Evolutionary conservation across 2,329 filamentous ascomycete species (phyloP).

Genomic region (Colletotrichum agaves): DNA sequence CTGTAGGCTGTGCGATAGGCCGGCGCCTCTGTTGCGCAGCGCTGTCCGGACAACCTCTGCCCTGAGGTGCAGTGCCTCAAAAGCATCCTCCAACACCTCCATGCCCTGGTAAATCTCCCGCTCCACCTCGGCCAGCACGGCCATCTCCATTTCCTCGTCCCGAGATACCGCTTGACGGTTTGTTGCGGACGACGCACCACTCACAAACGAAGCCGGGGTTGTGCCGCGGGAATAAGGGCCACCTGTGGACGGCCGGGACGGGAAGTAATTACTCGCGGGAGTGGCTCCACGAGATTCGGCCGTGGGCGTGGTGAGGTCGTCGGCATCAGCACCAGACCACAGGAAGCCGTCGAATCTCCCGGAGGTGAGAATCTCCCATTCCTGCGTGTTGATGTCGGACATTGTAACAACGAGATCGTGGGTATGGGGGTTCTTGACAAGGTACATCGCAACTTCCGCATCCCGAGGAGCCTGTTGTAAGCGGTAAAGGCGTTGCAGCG

Average conservation of each 20-base stretch:
- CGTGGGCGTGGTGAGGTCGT: conserved; percentile 53
- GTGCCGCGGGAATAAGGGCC: conserved; percentile 65
- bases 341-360: conserved; percentile 96
- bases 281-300: conserved; percentile 62
- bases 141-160: conserved; percentile 94
- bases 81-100: conserved; percentile 94
- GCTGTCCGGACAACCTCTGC: conserved; percentile 84
- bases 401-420: conserved; percentile 90
- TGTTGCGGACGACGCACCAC: conserved; percentile 60
- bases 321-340: conserved; percentile 87
- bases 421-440: conserved; percentile 82
- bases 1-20: conserved; percentile 73
- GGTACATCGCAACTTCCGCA: conserved; percentile 85
- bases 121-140: conserved; percentile 89
- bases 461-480: conserved; percentile 79
- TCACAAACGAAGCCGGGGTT: conserved; percentile 70
- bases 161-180: conserved; percentile 77
- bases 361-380: conserved; percentile 96
- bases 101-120: conserved; percentile 93
- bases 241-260: conserved; percentile 45
- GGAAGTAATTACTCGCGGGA: conserved; percentile 61
- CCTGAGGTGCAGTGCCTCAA: conserved; percentile 87
- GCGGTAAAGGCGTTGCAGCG: conserved; percentile 87
- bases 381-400: conserved; percentile 87
- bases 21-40: conserved; percentile 84